A percentile compares a stretch with the other conserved stretches of the same genome.
Evolutionary conservation across 345 rosid species (phyloP).

Genomic region (Syzygium grande): DNA sequence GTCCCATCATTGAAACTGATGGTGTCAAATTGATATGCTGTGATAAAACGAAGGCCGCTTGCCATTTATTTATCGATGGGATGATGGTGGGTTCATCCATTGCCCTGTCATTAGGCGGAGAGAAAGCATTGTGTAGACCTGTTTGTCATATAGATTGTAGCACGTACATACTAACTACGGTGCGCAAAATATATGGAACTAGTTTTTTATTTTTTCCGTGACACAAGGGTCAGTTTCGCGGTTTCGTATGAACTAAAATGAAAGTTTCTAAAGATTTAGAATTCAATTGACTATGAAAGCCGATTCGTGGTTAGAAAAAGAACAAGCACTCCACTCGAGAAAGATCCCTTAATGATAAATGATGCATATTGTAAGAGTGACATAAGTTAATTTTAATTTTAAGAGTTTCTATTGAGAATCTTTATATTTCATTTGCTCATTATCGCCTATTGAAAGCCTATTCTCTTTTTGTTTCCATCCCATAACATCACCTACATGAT

Average conservation of each 20-base stretch:
- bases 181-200: not conserved
- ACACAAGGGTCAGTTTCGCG: not conserved
- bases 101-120: not conserved
- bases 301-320: not conserved
- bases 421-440: not conserved
- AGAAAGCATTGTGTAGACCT: not conserved
- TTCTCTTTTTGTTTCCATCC: too few relatives aligned
- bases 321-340: not conserved
- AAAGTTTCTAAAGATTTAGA: not conserved
- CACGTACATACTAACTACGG: not conserved
- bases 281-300: not conserved
- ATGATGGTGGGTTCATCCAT: not conserved
- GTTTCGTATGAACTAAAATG: not conserved
- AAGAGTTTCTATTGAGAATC: not conserved
- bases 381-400: not conserved
- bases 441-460: too few relatives aligned
- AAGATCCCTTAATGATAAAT: not conserved
- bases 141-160: not conserved
- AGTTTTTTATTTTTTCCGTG: not conserved
- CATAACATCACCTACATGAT: too few relatives aligned
- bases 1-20: not conserved
- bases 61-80: not conserved
- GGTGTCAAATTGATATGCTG: not conserved
- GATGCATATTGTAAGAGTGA: not conserved
- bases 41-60: not conserved